Evolutionary conservation across 2,329 filamentous ascomycete species (phyloP).

Genomic region (Byssoonygena ceratinophila): DNA sequence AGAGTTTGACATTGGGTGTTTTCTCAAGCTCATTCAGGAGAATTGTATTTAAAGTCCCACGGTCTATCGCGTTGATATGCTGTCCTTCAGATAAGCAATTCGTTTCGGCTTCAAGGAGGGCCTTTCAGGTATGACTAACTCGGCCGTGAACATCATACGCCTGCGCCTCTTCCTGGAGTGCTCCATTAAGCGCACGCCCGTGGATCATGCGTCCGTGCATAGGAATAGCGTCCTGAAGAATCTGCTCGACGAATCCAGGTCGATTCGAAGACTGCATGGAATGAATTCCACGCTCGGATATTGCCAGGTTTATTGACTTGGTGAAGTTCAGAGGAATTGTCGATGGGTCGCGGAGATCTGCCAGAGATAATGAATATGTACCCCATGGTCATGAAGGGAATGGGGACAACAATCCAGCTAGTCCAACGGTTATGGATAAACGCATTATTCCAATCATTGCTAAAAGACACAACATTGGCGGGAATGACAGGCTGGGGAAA

Average conservation of each 20-base stretch:
- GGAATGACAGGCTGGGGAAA: background rate
- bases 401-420: background rate
- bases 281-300: constrained; percentile 88
- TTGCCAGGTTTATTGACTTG: constrained; percentile 93
- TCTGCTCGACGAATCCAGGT: constrained; percentile 57
- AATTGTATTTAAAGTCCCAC: constrained; percentile 68
- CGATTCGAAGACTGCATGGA: constrained; percentile 64
- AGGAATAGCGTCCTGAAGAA: constrained; percentile 70
- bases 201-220: constrained; percentile 98
- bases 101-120: background rate
- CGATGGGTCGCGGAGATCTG: constrained; percentile 75
- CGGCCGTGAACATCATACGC: constrained; percentile 81
- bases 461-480: background rate
- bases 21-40: constrained; percentile 73
- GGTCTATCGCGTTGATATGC: constrained; percentile 78
- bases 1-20: constrained; percentile 79
- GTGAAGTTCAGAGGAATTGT: constrained; percentile 88
- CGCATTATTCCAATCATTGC: background rate
- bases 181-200: constrained; percentile 52
- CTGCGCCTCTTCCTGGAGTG: constrained; percentile 67
- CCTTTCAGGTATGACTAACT: constrained; percentile 41
- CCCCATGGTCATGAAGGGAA: background rate
- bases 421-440: background rate
- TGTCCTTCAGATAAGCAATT: constrained; percentile 28
- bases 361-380: constrained; percentile 6